Conservation (phyloP, 768 basidiomycete genomes). For the Collybia mongolica region DNA sequence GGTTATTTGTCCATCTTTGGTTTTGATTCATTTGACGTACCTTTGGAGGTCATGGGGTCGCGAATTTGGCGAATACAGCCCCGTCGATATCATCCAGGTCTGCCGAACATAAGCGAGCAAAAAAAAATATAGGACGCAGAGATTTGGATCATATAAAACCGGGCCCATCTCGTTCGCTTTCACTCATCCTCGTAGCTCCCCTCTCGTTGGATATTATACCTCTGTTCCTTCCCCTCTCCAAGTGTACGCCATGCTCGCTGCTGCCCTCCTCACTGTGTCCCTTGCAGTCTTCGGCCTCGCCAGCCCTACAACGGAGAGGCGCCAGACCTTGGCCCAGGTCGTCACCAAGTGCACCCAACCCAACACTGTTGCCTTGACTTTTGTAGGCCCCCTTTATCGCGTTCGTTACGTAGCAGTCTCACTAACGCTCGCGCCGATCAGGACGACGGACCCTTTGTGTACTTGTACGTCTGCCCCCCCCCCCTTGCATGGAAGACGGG, state of each 20-base stretch:
- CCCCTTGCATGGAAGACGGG: not conserved
- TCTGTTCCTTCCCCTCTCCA: not conserved
- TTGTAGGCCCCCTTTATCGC: slow-evolving; percentile 12
- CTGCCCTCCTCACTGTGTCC: slow-evolving; percentile 6
- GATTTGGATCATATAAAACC: slow-evolving; percentile 8
- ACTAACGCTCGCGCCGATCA: not conserved
- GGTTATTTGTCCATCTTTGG: not conserved
- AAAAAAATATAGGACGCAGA: not conserved
- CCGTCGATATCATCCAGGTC: too few relatives aligned
- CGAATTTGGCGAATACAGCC: too few relatives aligned
- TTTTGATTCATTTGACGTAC: not conserved
- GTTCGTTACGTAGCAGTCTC: too few relatives aligned
- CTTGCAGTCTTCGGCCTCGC: slow-evolving; percentile 12
- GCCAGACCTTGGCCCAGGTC: slow-evolving; percentile 15
- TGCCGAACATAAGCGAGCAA: slow-evolving; percentile 1
- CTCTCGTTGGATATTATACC: not conserved
- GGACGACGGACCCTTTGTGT: slow-evolving; percentile 21
- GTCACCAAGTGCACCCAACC: slow-evolving; percentile 19
- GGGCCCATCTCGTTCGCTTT: not conserved
- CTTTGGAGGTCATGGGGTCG: slow-evolving; percentile 7
- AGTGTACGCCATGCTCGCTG: slow-evolving; percentile 9
- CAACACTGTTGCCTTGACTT: slow-evolving; percentile 23
- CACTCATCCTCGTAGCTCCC: slow-evolving; percentile 8
- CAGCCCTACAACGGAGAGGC: slow-evolving; percentile 10
- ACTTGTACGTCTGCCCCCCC: slow-evolving; percentile 13